These are phyloP conservation scores for Pythium brachiatum DNA, from an alignment of 352 stramenopile species.

Conservation along the genomic window DNA sequence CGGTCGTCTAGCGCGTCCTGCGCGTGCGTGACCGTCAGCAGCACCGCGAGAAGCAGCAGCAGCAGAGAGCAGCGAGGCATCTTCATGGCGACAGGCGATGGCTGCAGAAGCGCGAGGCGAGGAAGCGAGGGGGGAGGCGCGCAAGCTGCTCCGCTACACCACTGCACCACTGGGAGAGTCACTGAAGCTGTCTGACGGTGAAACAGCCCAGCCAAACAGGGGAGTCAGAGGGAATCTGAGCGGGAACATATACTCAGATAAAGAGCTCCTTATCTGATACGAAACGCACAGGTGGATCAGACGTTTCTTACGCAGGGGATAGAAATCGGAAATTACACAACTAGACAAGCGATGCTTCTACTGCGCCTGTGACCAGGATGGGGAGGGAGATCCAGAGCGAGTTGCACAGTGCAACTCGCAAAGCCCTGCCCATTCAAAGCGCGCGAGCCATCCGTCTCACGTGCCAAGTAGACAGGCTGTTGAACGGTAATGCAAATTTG, in stretches of 20 bases:
- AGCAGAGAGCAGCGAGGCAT: constrained; percentile 17
- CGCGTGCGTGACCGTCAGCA: constrained; percentile 8
- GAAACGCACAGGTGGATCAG: background rate
- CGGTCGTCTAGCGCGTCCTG: constrained; percentile 20
- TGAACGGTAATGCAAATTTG: too few species aligned
- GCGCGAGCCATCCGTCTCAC: too few species aligned
- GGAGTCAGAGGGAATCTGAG: background rate
- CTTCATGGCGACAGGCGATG: background rate
- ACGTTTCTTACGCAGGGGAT: background rate
- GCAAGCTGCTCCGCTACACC: background rate
- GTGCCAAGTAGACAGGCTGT: too few species aligned
- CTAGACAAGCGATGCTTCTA: too few species aligned
- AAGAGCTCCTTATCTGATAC: background rate
- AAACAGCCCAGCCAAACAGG: background rate
- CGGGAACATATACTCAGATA: background rate
- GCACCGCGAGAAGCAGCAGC: constrained; percentile 23
- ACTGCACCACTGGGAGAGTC: background rate
- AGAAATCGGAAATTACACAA: background rate
- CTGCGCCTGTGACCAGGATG: too few species aligned
- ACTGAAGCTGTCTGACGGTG: background rate
- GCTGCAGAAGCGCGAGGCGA: background rate
- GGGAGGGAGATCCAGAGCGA: too few species aligned
- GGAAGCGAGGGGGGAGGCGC: background rate
- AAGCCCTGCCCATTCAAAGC: too few species aligned
- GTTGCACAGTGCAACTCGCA: too few species aligned